phyloP scores from a whole-genome alignment of 2,329 filamentous ascomycete genomes.

The Penicillium brevicompactum region DNA sequence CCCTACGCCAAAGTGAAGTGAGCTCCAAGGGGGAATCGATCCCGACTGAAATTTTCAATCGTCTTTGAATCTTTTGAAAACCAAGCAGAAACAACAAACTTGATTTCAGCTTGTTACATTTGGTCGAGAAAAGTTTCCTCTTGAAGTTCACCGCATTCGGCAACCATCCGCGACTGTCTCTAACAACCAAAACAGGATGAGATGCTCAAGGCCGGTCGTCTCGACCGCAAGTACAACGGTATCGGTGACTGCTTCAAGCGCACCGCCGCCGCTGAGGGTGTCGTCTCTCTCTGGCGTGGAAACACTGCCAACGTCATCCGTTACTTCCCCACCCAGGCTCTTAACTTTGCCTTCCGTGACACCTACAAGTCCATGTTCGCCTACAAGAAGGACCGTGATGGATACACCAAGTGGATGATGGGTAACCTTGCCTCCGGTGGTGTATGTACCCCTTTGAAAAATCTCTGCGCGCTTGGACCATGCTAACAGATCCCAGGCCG shows the following conservation, averaged over 20 bases:
- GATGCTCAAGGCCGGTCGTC: constrained; percentile 98
- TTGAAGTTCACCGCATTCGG: constrained; percentile 5
- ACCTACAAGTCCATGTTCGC: constrained; percentile 99
- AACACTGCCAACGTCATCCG: constrained; percentile 99
- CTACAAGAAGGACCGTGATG: constrained; percentile 99
- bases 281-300: constrained; percentile 95
- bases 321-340: constrained; percentile 99
- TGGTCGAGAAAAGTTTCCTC: constrained; percentile 21
- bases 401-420: constrained; percentile 98
- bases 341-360: constrained; percentile 99
- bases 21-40: not conserved
- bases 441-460: constrained; percentile 64
- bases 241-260: constrained; percentile 95
- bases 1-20: not conserved
- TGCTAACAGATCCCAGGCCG: constrained; percentile 59
- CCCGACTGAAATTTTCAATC: not conserved
- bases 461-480: not conserved
- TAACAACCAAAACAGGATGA: constrained; percentile 72
- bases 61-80: not conserved
- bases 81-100: not conserved
- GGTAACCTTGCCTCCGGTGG: constrained; percentile 99
- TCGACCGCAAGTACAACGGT: constrained; percentile 94
- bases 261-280: constrained; percentile 87
- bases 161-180: not conserved
- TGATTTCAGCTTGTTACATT: not conserved